A percentile compares a stretch with the other conserved stretches of the same genome.
These are phyloP conservation scores for Sporisorium reilianum DNA, from an alignment of 1,284 basidiomycete species.

Conservation along the genomic window DNA sequence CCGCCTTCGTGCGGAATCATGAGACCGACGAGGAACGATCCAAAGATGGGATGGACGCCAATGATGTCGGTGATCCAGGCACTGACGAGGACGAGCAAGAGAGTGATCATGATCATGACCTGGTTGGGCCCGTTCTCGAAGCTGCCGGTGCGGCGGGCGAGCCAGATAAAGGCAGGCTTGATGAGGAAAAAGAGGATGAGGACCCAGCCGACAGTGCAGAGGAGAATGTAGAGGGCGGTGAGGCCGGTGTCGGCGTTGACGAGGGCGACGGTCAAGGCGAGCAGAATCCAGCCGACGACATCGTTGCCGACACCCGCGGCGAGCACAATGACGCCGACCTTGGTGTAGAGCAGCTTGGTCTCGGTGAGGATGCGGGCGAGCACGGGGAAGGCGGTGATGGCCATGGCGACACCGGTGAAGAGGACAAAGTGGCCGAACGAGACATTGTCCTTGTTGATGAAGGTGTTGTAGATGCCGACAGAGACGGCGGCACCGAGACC, in stretches of 20 bases:
- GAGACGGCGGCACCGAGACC: constrained; percentile 86
- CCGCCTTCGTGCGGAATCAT: constrained; percentile 89
- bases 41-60: constrained; percentile 89
- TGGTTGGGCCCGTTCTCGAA: constrained; percentile 80
- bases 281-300: constrained; percentile 76
- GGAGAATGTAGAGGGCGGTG: constrained; percentile 83
- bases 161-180: constrained; percentile 76
- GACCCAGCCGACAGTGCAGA: constrained; percentile 84
- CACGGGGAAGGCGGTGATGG: constrained; percentile 86
- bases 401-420: constrained; percentile 89
- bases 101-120: constrained; percentile 80
- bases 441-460: constrained; percentile 76
- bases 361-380: constrained; percentile 78
- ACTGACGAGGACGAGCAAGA: constrained; percentile 81
- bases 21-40: constrained; percentile 84
- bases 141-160: constrained; percentile 82
- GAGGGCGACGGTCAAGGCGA: constrained; percentile 87
- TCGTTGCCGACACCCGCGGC: constrained; percentile 92
- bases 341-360: constrained; percentile 83
- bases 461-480: constrained; percentile 82
- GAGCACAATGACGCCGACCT: constrained; percentile 90
- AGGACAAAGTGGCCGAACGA: constrained; percentile 89
- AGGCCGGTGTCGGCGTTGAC: constrained; percentile 82
- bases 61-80: constrained; percentile 91
- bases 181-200: constrained; percentile 82